These are phyloP conservation scores for Stylosanthes scabra DNA, from an alignment of 331 rosid genomes.

Conservation along the genomic window DNA sequence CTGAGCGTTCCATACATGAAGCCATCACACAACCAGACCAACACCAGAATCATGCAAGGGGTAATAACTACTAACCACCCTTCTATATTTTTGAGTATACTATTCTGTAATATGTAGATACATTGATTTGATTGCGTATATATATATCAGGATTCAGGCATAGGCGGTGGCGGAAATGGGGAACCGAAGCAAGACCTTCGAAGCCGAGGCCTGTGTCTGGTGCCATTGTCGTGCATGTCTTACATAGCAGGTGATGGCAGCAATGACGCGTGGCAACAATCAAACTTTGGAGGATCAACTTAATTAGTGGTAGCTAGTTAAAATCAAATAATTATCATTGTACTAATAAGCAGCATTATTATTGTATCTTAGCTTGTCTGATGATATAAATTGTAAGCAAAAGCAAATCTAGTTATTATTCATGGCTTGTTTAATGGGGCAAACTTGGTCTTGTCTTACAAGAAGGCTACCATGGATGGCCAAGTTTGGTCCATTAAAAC, in stretches of 20 bases:
- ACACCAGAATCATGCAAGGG: conserved; percentile 56
- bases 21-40: conserved; percentile 54
- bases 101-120: too few relatives aligned
- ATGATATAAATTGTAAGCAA: background rate
- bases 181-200: conserved; percentile 64
- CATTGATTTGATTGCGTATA: too few relatives aligned
- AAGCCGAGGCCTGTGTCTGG: conserved; percentile 87
- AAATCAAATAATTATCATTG: conserved; percentile 1
- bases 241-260: conserved; percentile 61
- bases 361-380: background rate
- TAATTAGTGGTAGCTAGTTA: conserved; percentile 36
- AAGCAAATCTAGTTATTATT: background rate
- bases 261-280: conserved; percentile 60
- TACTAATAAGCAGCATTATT: background rate
- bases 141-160: conserved; percentile 46
- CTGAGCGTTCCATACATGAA: conserved; percentile 94
- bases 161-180: conserved; percentile 45
- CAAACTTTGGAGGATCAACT: conserved; percentile 58
- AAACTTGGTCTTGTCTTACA: conserved; percentile 69
- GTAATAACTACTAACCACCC: conserved; percentile 35
- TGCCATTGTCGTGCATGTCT: conserved; percentile 87
- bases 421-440: conserved; percentile 58
- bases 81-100: background rate
- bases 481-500: conserved; percentile 84
- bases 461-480: conserved; percentile 49